Percentiles rank a stretch among this genome's conserved stretches.
Conservation (phyloP, 2,329 filamentous ascomycete genomes). For the Chaetothyriales sp. region DNA sequence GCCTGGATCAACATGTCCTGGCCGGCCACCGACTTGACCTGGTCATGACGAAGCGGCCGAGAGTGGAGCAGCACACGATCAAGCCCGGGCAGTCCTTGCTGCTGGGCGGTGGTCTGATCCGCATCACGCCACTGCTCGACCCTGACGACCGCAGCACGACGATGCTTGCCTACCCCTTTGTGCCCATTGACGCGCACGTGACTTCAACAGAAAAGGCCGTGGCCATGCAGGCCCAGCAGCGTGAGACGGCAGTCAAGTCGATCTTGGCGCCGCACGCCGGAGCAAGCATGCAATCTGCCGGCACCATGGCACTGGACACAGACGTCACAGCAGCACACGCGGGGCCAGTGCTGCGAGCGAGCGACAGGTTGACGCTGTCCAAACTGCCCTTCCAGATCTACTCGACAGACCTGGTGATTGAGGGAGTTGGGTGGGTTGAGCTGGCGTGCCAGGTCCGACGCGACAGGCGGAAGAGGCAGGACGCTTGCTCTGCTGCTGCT, state of each 20-base stretch:
- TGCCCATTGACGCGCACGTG: conserved; percentile 61
- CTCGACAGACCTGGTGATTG: conserved; percentile 71
- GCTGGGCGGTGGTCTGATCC: conserved; percentile 71
- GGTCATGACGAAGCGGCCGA: conserved; percentile 64
- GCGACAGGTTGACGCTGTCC: conserved; percentile 27
- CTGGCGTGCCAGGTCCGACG: conserved; percentile 66
- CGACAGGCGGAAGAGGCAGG: conserved; percentile 8
- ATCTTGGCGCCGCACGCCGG: conserved; percentile 27
- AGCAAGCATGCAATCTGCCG: conserved; percentile 53
- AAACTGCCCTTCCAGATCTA: conserved; percentile 65
- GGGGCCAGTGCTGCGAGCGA: conserved; percentile 57
- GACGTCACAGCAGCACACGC: conserved; percentile 72
- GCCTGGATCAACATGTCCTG: conserved; percentile 57
- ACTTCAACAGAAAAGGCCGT: conserved; percentile 70
- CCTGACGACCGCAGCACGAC: conserved; percentile 23
- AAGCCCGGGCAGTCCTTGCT: conserved; percentile 68
- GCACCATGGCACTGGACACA: conserved; percentile 58
- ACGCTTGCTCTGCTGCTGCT: neutral
- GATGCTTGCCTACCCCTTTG: conserved; percentile 75
- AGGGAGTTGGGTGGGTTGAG: conserved; percentile 90
- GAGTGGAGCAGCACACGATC: conserved; percentile 58
- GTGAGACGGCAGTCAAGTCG: conserved; percentile 48
- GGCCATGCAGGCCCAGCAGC: conserved; percentile 53
- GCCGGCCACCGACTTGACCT: conserved; percentile 52
- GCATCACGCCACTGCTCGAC: conserved; percentile 56